phyloP scores from a whole-genome alignment of 139 green algal genomes.

The Chlamydomonas applanata region DNA sequence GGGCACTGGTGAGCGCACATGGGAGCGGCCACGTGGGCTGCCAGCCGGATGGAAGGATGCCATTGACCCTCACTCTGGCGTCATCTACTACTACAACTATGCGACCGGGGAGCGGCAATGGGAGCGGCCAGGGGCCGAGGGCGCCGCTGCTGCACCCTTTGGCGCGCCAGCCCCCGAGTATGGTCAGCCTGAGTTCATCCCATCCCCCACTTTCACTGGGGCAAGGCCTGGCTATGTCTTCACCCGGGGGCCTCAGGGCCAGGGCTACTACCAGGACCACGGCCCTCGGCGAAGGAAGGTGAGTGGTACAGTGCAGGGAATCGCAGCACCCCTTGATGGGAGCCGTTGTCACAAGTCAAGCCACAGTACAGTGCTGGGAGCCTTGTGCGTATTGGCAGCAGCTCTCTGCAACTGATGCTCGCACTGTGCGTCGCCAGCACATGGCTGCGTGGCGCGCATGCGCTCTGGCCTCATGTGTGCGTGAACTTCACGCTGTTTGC shows the following conservation, averaged over 20 bases:
- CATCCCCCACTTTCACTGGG: conserved; percentile 51
- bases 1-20: conserved; percentile 50
- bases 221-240: conserved; percentile 61
- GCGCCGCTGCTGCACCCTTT: not conserved
- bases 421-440: too few species aligned
- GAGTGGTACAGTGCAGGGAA: not conserved
- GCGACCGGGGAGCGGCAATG: conserved; percentile 48
- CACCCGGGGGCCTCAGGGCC: conserved; percentile 29
- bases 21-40: conserved; percentile 40
- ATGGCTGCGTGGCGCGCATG: too few species aligned
- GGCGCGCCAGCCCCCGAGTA: not conserved
- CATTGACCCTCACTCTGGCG: conserved; percentile 37
- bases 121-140: conserved; percentile 28
- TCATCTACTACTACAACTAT: conserved; percentile 52
- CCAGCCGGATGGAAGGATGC: conserved; percentile 57
- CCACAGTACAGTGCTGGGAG: not conserved
- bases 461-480: too few species aligned
- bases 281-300: not conserved
- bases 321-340: not conserved
- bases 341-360: not conserved
- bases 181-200: conserved; percentile 17
- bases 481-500: too few species aligned
- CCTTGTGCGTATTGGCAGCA: too few species aligned
- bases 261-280: conserved; percentile 58
- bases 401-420: too few species aligned